Base-by-base conservation (phyloP, 164 flowering plant species). In the Nymphaea thermarum region DNA sequence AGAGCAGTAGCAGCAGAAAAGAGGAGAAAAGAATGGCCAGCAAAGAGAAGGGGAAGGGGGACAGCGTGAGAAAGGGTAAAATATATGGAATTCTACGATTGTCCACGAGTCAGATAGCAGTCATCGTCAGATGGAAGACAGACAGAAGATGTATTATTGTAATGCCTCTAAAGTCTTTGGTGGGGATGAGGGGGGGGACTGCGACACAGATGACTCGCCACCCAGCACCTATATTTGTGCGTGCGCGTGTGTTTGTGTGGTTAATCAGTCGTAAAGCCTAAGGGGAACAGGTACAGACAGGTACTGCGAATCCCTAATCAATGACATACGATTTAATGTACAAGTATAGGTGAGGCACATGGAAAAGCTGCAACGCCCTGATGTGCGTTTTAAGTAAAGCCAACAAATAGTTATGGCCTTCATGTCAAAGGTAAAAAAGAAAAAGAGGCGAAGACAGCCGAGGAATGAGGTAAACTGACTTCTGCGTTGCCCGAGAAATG, bases 21-120 rank as follows among this genome's bases (percentile, higher is more conserved):
- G 43, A 66, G 51, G 60, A 17, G 45, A 25, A 71, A 55, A 59
- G 72, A 71, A 66, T 53, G 71, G 66, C 6, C 53, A 60, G 67
- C 72, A 51, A 51, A 51, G 8, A 51, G 14, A 51, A 51, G 57
- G 57, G 8, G 15, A 8, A 8, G 57, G 14, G 57, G 14, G 14
- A 8, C 36, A 25, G 36, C 36, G 36, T 25, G 36, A 51, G 57
- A 51, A 51, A 51, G 57, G 8, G 57, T 25, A 25, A 25, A 51
- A 15, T 51, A 7, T 15, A 51, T 51, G 55, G 57, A 3, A 10
- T 51, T 51, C 14, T 51, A 51, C 8, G 57, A 15, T 51, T 10
- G 5, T 15, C 14, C 8, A 10, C 57, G 14, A 51, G 57, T 51
- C 57, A 51, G 14, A 51, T 51, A 51, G 2, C 57, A 7, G 57